A percentile compares a stretch with the other conserved stretches of the same genome.
Evolutionary conservation across 2,329 filamentous ascomycete species (phyloP).

Genomic region (Ceratocystis huliohia): DNA sequence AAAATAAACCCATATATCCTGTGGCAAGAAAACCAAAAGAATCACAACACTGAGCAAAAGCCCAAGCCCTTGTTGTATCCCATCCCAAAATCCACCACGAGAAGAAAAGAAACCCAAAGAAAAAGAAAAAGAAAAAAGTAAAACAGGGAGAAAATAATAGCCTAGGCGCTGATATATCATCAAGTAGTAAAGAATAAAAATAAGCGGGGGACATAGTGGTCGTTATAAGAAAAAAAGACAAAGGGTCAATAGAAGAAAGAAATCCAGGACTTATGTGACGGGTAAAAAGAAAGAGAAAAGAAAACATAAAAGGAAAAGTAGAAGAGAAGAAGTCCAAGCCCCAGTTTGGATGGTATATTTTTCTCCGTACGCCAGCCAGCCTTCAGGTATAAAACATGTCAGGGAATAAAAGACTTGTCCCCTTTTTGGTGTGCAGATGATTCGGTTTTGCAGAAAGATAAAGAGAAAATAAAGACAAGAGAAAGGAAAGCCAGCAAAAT

Average conservation of each 20-base stretch:
- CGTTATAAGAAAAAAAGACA: constrained; percentile 3
- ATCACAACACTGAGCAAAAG: constrained; percentile 14
- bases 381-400: constrained; percentile 12
- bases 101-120: constrained; percentile 3
- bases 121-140: constrained; percentile 8
- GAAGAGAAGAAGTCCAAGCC: constrained; percentile 20
- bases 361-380: constrained; percentile 11
- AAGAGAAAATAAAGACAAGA: constrained; percentile 15
- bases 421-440: constrained; percentile 5
- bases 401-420: constrained; percentile 10
- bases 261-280: not conserved
- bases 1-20: not conserved
- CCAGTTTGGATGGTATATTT: constrained; percentile 12
- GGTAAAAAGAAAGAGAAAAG: constrained; percentile 13
- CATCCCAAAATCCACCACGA: not conserved
- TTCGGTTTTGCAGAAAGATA: constrained; percentile 2
- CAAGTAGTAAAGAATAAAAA: constrained; percentile 11
- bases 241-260: constrained; percentile 6
- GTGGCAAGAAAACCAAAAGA: constrained; percentile 17
- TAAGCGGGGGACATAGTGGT: not conserved
- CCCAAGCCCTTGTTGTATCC: not conserved
- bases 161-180: constrained; percentile 1
- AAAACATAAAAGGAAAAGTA: constrained; percentile 16
- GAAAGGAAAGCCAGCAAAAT: not conserved
- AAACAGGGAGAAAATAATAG: not conserved